Conservation (phyloP, 2,329 filamentous ascomycete genomes). For the Tolypocladium cylindrosporum region DNA sequence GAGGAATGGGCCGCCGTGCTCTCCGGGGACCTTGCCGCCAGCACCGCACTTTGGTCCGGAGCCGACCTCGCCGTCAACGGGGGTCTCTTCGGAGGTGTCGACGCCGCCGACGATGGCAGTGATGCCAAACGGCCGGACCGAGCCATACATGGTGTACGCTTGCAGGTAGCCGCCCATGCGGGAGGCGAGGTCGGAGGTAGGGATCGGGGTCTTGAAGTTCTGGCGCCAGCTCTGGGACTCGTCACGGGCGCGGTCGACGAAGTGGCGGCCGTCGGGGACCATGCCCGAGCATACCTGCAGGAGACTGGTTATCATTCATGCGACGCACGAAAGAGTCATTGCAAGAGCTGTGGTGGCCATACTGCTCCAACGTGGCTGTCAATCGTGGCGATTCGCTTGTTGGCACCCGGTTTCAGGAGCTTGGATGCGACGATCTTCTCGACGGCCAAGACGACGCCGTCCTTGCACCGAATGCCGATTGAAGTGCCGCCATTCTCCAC, state of each 20-base stretch:
- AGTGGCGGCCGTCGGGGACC: conserved; percentile 89
- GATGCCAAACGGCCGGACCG: conserved; percentile 92
- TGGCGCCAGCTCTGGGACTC: conserved; percentile 87
- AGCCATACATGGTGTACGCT: conserved; percentile 94
- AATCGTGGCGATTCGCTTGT: conserved; percentile 93
- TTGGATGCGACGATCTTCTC: conserved; percentile 97
- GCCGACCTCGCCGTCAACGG: conserved; percentile 86
- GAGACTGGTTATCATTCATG: background rate
- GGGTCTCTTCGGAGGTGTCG: conserved; percentile 77
- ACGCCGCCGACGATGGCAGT: conserved; percentile 90
- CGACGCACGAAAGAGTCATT: background rate
- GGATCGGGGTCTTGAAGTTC: conserved; percentile 90
- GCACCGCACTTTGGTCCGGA: conserved; percentile 67
- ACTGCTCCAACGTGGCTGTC: conserved; percentile 92
- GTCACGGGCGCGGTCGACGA: conserved; percentile 86
- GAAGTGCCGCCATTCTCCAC: conserved; percentile 97
- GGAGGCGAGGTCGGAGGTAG: conserved; percentile 75
- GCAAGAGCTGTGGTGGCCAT: conserved; percentile 28
- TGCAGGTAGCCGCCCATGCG: conserved; percentile 95
- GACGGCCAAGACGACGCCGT: conserved; percentile 89
- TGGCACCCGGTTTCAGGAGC: conserved; percentile 86
- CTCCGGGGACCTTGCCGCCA: conserved; percentile 68
- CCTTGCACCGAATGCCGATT: conserved; percentile 92
- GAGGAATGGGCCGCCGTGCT: conserved; percentile 79
- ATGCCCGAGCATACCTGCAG: conserved; percentile 86